Conservation (phyloP, 2,329 filamentous ascomycete genomes). For the Bipolaris sorokiniana region DNA sequence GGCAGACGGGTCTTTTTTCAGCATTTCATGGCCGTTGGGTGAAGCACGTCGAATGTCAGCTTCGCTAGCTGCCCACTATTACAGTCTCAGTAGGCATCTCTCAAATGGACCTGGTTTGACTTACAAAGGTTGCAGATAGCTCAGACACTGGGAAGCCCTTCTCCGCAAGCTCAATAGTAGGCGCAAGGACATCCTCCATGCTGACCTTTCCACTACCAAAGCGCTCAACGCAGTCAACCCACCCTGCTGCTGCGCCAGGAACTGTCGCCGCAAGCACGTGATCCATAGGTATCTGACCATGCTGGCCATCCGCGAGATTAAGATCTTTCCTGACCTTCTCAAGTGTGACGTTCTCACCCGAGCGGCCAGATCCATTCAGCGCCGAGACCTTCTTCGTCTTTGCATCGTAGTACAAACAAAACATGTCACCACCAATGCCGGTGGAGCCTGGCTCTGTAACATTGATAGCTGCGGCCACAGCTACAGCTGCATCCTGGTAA, state of each 20-base stretch:
- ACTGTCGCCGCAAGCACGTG: constrained; percentile 85
- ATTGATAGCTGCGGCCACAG: constrained; percentile 89
- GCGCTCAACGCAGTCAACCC: constrained; percentile 85
- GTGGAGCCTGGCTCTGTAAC: constrained; percentile 92
- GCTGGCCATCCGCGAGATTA: constrained; percentile 64
- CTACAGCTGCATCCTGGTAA: constrained; percentile 87
- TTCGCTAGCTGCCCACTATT: constrained; percentile 75
- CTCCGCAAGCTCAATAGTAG: constrained; percentile 85
- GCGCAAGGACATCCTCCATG: constrained; percentile 76
- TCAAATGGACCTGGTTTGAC: constrained; percentile 40
- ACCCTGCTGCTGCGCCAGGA: constrained; percentile 89
- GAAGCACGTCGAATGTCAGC: constrained; percentile 71
- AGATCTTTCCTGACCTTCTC: constrained; percentile 74
- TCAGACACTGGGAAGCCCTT: constrained; percentile 90
- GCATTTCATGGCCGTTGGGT: constrained; percentile 84
- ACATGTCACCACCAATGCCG: constrained; percentile 96
- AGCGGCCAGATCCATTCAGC: constrained; percentile 91
- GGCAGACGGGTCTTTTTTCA: constrained; percentile 75
- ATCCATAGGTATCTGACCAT: constrained; percentile 70
- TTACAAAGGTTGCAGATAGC: constrained; percentile 70
- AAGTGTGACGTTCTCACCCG: constrained; percentile 71
- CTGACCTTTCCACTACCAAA: constrained; percentile 88
- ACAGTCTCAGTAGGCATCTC: constrained; percentile 11
- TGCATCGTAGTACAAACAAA: constrained; percentile 90
- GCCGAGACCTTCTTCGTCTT: constrained; percentile 80